Evolutionary conservation across 306 rosid genomes (phyloP), one percentile per base, ranked within the genome.

Genomic region (Vigna hirtella): DNA sequence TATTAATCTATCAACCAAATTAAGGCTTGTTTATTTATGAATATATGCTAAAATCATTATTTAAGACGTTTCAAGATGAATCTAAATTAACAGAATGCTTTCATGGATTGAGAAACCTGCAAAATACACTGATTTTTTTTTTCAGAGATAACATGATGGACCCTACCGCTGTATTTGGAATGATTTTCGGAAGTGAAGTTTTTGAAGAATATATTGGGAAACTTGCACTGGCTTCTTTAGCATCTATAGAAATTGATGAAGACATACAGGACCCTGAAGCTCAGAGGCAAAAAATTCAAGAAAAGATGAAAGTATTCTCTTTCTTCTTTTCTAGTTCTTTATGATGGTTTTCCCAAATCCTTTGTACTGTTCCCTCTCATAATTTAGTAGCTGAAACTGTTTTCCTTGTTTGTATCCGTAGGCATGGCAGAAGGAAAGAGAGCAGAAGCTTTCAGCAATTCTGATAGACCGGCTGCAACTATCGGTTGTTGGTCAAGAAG

Each of bases 161-260:
- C 58, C 99, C 99, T 59, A 32, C 96, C 70, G 69, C 93, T 66
- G 99, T 95, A 72, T 95, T 95, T 70, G 99, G 99, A 64, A 95
- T 95, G 99, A 88, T 95, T 84, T 95, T 95, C 69, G 99, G 99
- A 80, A 95, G 96, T 55, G 99, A 95, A 9, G 66, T 7, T 42
- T 95, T 95, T 85, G 99, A 93, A 59, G 99, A 93, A 52, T 95
- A 88, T 82, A 84, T 93, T 52, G 99, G 99, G 65, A 86, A 88
- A 81, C 93, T 95, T 79, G 94, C 96, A 81, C 82, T 93, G 83
- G 96, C 97, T 76, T 75, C 88, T 66, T 52, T 93, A 75, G 85
- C 93, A 68, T 82, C 96, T 70, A 62, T 91, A 43, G 98, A 90
- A 70, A 15, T 87, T 32, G 97, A 90, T 11, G 97, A 91, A 45